phyloP scores from a whole-genome alignment of 2,329 filamentous ascomycete genomes.

The Phyllosticta citriasiana region DNA sequence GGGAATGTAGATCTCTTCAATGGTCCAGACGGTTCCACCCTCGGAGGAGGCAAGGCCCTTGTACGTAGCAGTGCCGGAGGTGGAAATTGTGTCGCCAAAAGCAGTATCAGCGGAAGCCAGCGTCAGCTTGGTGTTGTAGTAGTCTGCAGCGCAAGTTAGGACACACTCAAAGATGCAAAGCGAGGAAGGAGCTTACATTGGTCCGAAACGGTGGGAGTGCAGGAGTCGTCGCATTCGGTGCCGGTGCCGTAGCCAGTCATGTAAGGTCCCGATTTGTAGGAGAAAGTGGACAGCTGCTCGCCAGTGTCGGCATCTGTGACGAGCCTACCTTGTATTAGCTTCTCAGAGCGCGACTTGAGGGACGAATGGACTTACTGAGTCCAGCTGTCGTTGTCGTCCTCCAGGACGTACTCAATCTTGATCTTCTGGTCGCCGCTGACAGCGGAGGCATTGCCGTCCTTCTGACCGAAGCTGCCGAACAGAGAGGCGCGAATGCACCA shows the following conservation, averaged over 20 bases:
- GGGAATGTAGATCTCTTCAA: conserved; percentile 1
- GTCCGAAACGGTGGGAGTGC: conserved; percentile 29
- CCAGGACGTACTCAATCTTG: conserved; percentile 20
- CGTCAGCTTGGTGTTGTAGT: conserved; percentile 32
- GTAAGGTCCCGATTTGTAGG: conserved; percentile 24
- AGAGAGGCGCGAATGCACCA: conserved; percentile 34
- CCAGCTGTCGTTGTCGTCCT: conserved; percentile 21
- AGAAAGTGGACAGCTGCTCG: conserved; percentile 24
- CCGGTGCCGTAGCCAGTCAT: conserved; percentile 32
- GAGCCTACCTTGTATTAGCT: neutral
- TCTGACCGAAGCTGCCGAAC: conserved; percentile 34
- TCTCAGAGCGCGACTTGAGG: neutral
- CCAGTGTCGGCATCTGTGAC: conserved; percentile 30
- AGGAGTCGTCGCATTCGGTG: conserved; percentile 31
- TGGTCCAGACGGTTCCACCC: conserved; percentile 5
- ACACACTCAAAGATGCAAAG: neutral
- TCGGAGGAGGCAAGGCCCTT: neutral
- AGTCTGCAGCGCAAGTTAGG: conserved; percentile 15
- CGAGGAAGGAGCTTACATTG: conserved; percentile 15
- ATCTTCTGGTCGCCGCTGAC: conserved; percentile 25
- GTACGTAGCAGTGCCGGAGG: neutral
- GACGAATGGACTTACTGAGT: conserved; percentile 16
- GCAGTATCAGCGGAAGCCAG: conserved; percentile 23
- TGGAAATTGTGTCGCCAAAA: conserved; percentile 13
- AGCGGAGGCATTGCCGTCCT: conserved; percentile 18